phyloP scores from a whole-genome alignment of 2,329 filamentous ascomycete species.

The Colletotrichum truncatum region DNA sequence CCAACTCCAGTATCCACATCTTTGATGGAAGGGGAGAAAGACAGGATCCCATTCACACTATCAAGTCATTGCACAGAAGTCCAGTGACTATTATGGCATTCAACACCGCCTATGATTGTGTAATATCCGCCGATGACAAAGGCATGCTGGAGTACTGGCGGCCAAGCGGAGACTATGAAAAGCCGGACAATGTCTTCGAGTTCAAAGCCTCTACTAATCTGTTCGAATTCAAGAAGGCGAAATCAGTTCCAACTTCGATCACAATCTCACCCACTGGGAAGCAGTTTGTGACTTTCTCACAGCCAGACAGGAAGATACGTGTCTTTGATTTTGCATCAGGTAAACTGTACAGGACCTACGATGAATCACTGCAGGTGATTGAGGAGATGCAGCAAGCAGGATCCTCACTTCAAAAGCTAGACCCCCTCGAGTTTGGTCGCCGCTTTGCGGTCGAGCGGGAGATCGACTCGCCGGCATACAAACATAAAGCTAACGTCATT shows the following conservation, averaged over 20 bases:
- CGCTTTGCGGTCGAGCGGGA: slow-evolving; percentile 88
- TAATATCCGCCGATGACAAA: slow-evolving; percentile 85
- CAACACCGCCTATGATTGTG: slow-evolving; percentile 89
- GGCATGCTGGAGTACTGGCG: slow-evolving; percentile 99
- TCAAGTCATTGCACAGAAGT: slow-evolving; percentile 82
- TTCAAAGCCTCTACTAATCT: slow-evolving; percentile 94
- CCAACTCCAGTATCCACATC: slow-evolving; percentile 77
- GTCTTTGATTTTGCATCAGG: slow-evolving; percentile 92
- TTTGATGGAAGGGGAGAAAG: slow-evolving; percentile 92
- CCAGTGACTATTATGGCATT: slow-evolving; percentile 88
- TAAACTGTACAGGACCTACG: slow-evolving; percentile 91
- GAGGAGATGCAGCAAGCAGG: slow-evolving; percentile 98
- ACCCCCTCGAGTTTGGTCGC: slow-evolving; percentile 91
- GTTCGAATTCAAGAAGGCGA: slow-evolving; percentile 97
- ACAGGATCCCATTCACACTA: slow-evolving; percentile 76
- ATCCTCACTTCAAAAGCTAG: slow-evolving; percentile 80
- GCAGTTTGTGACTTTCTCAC: slow-evolving; percentile 88
- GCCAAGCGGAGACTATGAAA: slow-evolving; percentile 82
- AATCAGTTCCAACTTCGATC: slow-evolving; percentile 82
- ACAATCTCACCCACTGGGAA: slow-evolving; percentile 87
- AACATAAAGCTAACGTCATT: slow-evolving; percentile 81
- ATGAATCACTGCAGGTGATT: slow-evolving; percentile 89
- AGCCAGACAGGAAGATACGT: slow-evolving; percentile 92
- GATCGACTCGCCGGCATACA: slow-evolving; percentile 75
- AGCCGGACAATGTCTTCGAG: slow-evolving; percentile 90